Evolutionary conservation across 371 early-diverging fungal species (phyloP), one percentile per base, ranked within the genome.

Genomic region (Caulochytrium protostelioides): DNA sequence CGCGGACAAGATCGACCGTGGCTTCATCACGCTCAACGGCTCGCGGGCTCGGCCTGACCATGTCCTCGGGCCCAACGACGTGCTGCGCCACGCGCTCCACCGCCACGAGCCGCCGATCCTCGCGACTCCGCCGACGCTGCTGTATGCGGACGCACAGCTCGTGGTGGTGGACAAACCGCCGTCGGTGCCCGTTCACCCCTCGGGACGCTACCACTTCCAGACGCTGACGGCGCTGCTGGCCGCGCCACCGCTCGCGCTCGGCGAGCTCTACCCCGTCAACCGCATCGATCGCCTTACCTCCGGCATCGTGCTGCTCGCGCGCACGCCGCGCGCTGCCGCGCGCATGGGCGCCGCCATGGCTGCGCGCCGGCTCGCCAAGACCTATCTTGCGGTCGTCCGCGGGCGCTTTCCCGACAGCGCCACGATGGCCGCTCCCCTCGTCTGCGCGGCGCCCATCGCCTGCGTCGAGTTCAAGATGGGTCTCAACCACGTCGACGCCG

Each of bases 71-170:
- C 76, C 76, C 47, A 61, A 65, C 25, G 89, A 90, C 44, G 30
- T 78, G 2, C 57, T 94, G 15, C 57, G 61, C 0, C 89, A 90
- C 46, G 44, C 54, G 6, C 74, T 79, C 21, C 95, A 94, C 53
- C 72, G 92, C 0, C 95, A 94, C 54, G 95, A 94, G 53, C 95
- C 95, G 0, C 84, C 87, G 2, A 79, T 89, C 0, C 62, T 77
- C 2, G 66, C 59, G 14, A 44, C 58, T 25, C 50, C 65, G 1
- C 55, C 79, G 18, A 52, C 67, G 16, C 57, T 94, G 0, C 42
- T 55, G 2, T 40, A 63, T 26, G 44, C 65, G 23, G 60, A 62
- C n/a, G 65, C 76, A 8, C 68, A 64, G 2, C 38, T 83, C 3
- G 45, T 83, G 31, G 75, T 84, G 9, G 62, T 94, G 9, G 66